Evolutionary conservation across 495 filamentous ascomycete species (phyloP).

Genomic region (Melanomma pulvis-pyrius): DNA sequence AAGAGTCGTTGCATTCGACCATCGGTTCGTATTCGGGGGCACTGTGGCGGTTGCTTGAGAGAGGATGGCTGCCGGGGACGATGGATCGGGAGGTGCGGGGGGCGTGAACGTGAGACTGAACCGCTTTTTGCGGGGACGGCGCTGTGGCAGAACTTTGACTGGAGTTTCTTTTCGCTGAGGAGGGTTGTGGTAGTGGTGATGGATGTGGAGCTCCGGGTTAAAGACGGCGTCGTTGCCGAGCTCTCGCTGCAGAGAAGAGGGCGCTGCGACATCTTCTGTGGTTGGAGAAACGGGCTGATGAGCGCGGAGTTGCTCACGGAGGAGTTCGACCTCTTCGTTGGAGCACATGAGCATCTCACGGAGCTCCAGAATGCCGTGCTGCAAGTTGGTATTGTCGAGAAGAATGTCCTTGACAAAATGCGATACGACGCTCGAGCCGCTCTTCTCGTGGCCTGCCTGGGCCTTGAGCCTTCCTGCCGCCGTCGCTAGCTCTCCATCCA

Average conservation of each 20-base stretch:
- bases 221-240: slow-evolving; percentile 51
- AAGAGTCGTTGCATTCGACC: slow-evolving; percentile 68
- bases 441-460: slow-evolving; percentile 52
- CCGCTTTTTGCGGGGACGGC: slow-evolving; percentile 72
- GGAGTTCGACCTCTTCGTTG: slow-evolving; percentile 87
- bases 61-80: slow-evolving; percentile 60
- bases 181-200: slow-evolving; percentile 85
- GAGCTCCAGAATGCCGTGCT: slow-evolving; percentile 85
- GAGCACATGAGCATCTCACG: slow-evolving; percentile 88
- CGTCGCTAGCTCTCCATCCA: slow-evolving; percentile 71
- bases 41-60: slow-evolving; percentile 67
- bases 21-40: slow-evolving; percentile 58
- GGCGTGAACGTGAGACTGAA: slow-evolving; percentile 65
- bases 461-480: slow-evolving; percentile 77
- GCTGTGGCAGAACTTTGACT: slow-evolving; percentile 53
- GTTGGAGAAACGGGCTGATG: slow-evolving; percentile 68
- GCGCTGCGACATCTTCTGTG: slow-evolving; percentile 41
- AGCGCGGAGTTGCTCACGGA: slow-evolving; percentile 79
- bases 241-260: slow-evolving; percentile 69
- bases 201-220: slow-evolving; percentile 81
- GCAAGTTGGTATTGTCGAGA: slow-evolving; percentile 91
- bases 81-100: slow-evolving; percentile 50
- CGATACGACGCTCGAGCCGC: slow-evolving; percentile 70
- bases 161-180: slow-evolving; percentile 49
- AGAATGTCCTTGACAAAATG: slow-evolving; percentile 95